These are phyloP conservation scores for Moesziomyces parantarcticus DNA, from an alignment of 1,284 basidiomycete species.

Conservation along the genomic window DNA sequence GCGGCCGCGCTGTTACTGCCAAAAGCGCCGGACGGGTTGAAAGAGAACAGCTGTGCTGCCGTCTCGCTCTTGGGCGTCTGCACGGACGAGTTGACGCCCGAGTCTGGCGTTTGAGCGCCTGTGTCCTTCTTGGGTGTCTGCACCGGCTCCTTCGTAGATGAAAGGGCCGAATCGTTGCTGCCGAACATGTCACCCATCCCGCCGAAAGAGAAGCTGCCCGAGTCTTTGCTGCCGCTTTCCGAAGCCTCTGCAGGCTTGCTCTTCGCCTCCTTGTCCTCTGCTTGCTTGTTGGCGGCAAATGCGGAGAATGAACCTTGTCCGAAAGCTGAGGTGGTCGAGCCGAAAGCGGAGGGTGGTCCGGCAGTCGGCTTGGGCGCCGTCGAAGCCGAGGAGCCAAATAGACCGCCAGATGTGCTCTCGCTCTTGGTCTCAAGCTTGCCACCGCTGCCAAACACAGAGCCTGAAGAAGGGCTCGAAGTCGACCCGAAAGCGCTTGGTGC, in stretches of 20 bases:
- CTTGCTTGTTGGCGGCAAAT: slow-evolving; percentile 38
- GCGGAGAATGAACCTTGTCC: slow-evolving; percentile 33
- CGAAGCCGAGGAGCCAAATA: slow-evolving; percentile 19
- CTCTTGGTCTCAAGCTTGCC: slow-evolving; percentile 30
- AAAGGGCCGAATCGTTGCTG: slow-evolving; percentile 21
- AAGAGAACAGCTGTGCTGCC: slow-evolving; percentile 21
- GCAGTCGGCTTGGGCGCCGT: slow-evolving; percentile 4
- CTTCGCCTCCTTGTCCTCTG: slow-evolving; percentile 27
- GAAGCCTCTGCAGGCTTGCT: slow-evolving; percentile 7
- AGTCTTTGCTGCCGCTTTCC: slow-evolving; percentile 8
- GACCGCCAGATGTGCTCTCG: slow-evolving; percentile 4
- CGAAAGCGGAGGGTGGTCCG: slow-evolving; percentile 20
- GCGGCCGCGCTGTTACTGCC: background rate
- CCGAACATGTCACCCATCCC: slow-evolving; percentile 27
- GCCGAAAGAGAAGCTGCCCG: slow-evolving; percentile 50
- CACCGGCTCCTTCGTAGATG: slow-evolving; percentile 5
- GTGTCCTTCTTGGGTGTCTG: slow-evolving; percentile 5
- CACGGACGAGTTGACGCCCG: slow-evolving; percentile 12
- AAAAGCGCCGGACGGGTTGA: slow-evolving; percentile 13
- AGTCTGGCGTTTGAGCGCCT: slow-evolving; percentile 1
- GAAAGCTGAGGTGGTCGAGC: slow-evolving; percentile 20
- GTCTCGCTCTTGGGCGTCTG: slow-evolving; percentile 24
- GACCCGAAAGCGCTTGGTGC: slow-evolving; percentile 24
- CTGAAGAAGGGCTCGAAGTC: slow-evolving; percentile 10
- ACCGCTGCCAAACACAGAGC: slow-evolving; percentile 38